phyloP scores from a whole-genome alignment of 345 rosid genomes.

The Gossypium stocksii region DNA sequence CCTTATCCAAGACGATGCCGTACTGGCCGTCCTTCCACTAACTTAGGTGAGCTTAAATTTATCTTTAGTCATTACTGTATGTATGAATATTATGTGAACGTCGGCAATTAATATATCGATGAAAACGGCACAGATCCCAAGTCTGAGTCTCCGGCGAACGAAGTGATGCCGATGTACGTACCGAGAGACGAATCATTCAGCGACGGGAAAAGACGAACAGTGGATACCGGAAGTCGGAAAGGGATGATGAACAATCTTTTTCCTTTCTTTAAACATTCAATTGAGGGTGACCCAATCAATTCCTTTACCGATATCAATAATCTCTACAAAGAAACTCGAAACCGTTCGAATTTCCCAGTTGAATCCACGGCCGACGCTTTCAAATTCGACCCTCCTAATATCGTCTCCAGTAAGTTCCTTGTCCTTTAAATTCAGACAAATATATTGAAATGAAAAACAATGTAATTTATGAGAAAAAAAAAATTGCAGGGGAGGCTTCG shows the following conservation, averaged over 20 bases:
- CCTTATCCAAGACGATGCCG: slow-evolving; percentile 18
- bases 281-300: neutral
- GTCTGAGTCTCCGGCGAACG: slow-evolving; percentile 2
- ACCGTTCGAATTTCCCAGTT: neutral
- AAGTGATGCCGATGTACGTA: slow-evolving; percentile 11
- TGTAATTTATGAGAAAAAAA: neutral
- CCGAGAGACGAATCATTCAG: slow-evolving; percentile 20
- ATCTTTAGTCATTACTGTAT: too few species aligned
- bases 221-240: slow-evolving; percentile 8
- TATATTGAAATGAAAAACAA: neutral
- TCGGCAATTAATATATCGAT: neutral
- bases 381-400: slow-evolving; percentile 12
- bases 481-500: slow-evolving; percentile 6
- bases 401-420: neutral
- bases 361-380: neutral
- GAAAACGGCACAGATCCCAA: slow-evolving; percentile 7
- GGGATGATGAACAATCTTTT: slow-evolving; percentile 9
- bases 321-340: neutral
- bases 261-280: slow-evolving; percentile 4
- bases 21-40: slow-evolving; percentile 14
- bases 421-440: too few species aligned
- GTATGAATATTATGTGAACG: too few species aligned
- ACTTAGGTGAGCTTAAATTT: neutral
- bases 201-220: neutral
- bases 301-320: neutral